A percentile compares a stretch with the other conserved stretches of the same genome.
phyloP scores from a whole-genome alignment of 1,139 yeast species.

The Lodderomyces parapsilosis region DNA sequence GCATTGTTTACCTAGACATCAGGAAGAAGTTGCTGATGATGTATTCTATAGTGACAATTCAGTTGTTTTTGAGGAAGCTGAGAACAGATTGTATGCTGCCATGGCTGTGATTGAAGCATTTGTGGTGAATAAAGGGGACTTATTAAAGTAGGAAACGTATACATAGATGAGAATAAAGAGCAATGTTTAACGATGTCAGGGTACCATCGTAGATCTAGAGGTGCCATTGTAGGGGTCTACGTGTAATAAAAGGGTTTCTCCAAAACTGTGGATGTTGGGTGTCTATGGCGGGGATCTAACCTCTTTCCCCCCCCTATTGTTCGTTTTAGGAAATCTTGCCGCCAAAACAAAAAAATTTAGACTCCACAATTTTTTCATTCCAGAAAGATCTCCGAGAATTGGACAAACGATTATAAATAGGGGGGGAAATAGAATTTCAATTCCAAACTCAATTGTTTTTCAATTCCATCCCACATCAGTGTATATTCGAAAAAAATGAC shows the following conservation, averaged over 20 bases:
- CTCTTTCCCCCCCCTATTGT: too few species aligned
- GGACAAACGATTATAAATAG: neutral
- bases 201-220: too few species aligned
- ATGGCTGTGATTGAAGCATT: conserved; percentile 90
- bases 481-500: conserved; percentile 8
- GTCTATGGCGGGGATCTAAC: too few species aligned
- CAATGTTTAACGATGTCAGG: too few species aligned
- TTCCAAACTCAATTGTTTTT: too few species aligned
- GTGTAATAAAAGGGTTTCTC: too few species aligned
- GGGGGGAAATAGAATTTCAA: too few species aligned
- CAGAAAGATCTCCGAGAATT: neutral
- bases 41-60: conserved; percentile 85
- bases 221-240: neutral
- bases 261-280: too few species aligned
- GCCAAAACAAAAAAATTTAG: neutral
- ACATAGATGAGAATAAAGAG: conserved; percentile 1
- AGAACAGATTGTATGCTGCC: conserved; percentile 93
- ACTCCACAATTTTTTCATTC: neutral
- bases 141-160: conserved; percentile 18
- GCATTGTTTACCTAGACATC: conserved; percentile 97
- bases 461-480: too few species aligned
- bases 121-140: conserved; percentile 77
- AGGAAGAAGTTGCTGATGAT: conserved; percentile 90
- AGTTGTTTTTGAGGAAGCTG: conserved; percentile 92
- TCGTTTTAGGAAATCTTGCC: conserved; percentile 1